Evolutionary conservation across 1,139 yeast genomes (phyloP), one percentile per base, ranked within the genome.

Genomic region (Nakaseomyces delphensis): DNA sequence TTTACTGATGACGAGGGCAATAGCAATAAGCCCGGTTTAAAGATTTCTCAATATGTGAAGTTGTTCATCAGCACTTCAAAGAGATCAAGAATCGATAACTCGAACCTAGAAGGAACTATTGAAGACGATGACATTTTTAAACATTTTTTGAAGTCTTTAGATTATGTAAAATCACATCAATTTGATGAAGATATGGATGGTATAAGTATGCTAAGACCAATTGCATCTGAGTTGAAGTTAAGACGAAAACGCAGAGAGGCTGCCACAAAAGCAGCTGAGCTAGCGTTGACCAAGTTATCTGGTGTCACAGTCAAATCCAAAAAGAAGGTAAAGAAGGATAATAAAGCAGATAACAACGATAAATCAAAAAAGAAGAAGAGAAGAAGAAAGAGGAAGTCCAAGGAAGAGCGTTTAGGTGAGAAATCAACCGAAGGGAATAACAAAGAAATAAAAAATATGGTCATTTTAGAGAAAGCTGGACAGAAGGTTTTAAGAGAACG

Each of bases 391-490:
- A 48, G 39, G 37, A 41, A 32, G 19, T 40, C 29, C 30, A 33
- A 36, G 16, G 27, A 42, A 13, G 43, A 38, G 9, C n/a, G 20
- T 6, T 11, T 21, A 20, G 39, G 35, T 18, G 28, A 25, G 14
- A 32, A 29, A 18, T 18, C 31, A 28, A 37, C 30, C 16, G 23
- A 15, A 5, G 20, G 24, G 7, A 19, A 16, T 15, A 40, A 39
- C 21, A 33, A 16, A 16, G 47, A 43, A 24, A 50, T 51, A 33
- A 49, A 54, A 11, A 57, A 57, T 33, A 45, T 56, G n/a, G 62
- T 57, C 1, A 57, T 58, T 4, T 43, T 57, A n/a, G 63, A 58
- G 38, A 60, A 55, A n/a, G 62, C 61, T 7, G 61, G 62, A 8
- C 55, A 52, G 40, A 53, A 52, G 43, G 60, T 56, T 28, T 32